Evolutionary conservation across 306 rosid species (phyloP), one percentile per base, ranked within the genome.

Genomic region (Geum urbanum): DNA sequence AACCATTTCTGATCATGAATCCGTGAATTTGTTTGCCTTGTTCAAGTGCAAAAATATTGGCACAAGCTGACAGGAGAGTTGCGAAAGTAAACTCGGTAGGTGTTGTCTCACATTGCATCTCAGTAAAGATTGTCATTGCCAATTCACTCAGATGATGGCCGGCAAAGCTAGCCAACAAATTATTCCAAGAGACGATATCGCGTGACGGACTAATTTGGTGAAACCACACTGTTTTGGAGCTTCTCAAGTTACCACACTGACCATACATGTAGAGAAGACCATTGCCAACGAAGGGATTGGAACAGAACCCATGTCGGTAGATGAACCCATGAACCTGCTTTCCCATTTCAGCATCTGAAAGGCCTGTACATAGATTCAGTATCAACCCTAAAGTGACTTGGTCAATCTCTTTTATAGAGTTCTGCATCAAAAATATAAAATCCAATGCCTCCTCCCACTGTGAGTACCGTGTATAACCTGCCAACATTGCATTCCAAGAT

Each of bases 401-500:
- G 71, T 90, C 91, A 5, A 81, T 62, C 8, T 78, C 67, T 6
- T 74, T 70, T 40, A 74, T 69, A 16, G 61, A 19, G 60, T 47
- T 72, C 76, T 52, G 67, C 94, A 90, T 82, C 52, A 87, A 76
- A 72, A 77, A 46, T 52, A 83, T 54, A 72, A 86, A 87, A 64
- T 79, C 75, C 9, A 86, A 67, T 5, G 91, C 96, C 74, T 84
- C 74, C 45, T 61, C 79, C 87, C 85, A 87, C 49, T 84, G 70
- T 60, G n/a, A 72, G 50, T 61, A 74, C 50, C 51, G 61, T 16
- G 66, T 71, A 72, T 90, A 87, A 39, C 96, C 91, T 0, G 80
- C 84, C 81, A 90, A 64, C 96, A 90, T 87, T 49, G 91, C 88
- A 82, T 90, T 90, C 96, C 96, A 87, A 7, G 91, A 82, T 32